phyloP scores from a whole-genome alignment of 2,329 filamentous ascomycete species.

The Anthostomella pinea region DNA sequence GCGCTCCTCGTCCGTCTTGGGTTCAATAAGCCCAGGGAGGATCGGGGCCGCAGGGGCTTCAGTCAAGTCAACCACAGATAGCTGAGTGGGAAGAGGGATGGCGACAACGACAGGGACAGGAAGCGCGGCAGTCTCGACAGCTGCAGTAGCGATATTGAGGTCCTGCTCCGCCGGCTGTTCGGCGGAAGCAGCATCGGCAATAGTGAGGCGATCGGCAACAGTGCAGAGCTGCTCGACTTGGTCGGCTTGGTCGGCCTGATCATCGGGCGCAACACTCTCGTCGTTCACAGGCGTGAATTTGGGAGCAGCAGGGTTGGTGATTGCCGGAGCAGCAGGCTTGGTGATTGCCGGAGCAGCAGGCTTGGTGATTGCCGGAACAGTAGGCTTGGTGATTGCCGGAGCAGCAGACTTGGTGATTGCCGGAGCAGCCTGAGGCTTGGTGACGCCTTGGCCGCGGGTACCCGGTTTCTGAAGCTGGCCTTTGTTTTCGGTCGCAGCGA shows the following conservation, averaged over 20 bases:
- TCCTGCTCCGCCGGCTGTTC: slow-evolving; percentile 10
- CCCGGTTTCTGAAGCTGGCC: slow-evolving; percentile 27
- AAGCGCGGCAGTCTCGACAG: slow-evolving; percentile 20
- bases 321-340: too few relatives aligned
- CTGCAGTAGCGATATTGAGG: slow-evolving; percentile 15
- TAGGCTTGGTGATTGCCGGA: too few relatives aligned
- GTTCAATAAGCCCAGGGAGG: slow-evolving; percentile 32
- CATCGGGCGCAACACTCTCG: slow-evolving; percentile 7
- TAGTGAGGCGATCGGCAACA: slow-evolving; percentile 22
- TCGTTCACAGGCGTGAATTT: slow-evolving; percentile 10
- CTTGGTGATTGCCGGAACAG: too few relatives aligned
- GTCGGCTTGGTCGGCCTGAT: slow-evolving; percentile 9
- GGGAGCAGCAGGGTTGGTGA: slow-evolving; percentile 12
- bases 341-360: too few relatives aligned
- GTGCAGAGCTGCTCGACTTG: slow-evolving; percentile 17
- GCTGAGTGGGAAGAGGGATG: slow-evolving; percentile 19
- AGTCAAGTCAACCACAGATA: slow-evolving; percentile 12
- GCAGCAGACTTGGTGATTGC: too few relatives aligned
- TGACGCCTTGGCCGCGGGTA: slow-evolving; percentile 27
- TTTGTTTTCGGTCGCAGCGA: slow-evolving; percentile 18
- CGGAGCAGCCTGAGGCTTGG: too few relatives aligned
- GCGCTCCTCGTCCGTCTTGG: slow-evolving; percentile 33
- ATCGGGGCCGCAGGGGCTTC: slow-evolving; percentile 16
- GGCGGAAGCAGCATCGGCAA: slow-evolving; percentile 17
- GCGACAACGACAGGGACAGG: slow-evolving; percentile 27